Evolutionary conservation across 2,329 filamentous ascomycete genomes (phyloP).

Genomic region (Dothiorella sarmentorum): DNA sequence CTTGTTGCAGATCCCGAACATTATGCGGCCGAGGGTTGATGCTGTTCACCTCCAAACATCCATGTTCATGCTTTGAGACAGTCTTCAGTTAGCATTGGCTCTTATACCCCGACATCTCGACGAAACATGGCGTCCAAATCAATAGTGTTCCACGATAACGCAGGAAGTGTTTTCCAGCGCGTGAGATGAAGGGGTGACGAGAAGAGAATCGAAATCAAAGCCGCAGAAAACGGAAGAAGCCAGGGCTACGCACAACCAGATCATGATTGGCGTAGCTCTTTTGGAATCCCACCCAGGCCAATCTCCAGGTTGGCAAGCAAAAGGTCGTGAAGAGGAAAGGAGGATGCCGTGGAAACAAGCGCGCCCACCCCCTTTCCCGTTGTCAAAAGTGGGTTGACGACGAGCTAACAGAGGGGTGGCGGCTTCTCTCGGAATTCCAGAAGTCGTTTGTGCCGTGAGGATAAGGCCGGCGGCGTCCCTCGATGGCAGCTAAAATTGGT

Average conservation of each 20-base stretch:
- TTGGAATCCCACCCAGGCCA: neutral
- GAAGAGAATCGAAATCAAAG: conserved; percentile 1
- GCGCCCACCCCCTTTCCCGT: neutral
- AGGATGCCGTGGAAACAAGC: neutral
- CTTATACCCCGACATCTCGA: too few species aligned
- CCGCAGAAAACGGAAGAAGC: neutral
- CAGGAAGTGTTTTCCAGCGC: neutral
- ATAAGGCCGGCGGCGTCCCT: neutral
- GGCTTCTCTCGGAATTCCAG: neutral
- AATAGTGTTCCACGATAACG: neutral
- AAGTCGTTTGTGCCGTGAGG: neutral
- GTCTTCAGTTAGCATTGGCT: neutral
- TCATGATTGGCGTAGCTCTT: neutral
- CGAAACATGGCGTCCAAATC: neutral
- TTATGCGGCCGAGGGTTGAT: neutral
- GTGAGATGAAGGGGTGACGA: neutral
- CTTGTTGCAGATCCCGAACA: neutral
- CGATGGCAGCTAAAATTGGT: neutral
- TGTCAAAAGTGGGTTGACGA: neutral
- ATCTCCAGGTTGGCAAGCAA: neutral
- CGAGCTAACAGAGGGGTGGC: neutral
- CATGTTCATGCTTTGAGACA: too few species aligned
- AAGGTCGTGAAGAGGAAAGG: neutral
- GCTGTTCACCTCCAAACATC: neutral
- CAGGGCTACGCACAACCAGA: neutral